Conservation (phyloP, 176 grass and related monocot genomes). For the Oropetium thomaeum region DNA sequence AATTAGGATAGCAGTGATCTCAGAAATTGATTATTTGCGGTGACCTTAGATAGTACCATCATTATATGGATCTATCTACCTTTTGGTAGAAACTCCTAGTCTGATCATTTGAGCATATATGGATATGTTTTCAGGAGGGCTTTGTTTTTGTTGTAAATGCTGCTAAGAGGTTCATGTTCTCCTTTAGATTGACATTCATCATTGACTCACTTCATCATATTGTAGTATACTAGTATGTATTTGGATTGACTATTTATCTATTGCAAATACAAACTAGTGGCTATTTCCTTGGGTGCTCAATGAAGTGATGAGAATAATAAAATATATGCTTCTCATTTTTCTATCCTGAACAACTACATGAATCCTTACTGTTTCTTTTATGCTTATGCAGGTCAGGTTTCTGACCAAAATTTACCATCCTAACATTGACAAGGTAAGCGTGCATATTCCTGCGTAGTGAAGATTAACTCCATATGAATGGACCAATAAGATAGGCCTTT, state of each 20-base stretch:
- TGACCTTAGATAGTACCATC: not conserved
- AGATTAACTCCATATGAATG: slow-evolving; percentile 10
- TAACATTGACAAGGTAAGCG: slow-evolving; percentile 94
- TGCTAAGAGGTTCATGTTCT: not conserved
- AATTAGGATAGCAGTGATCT: not conserved
- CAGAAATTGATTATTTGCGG: not conserved
- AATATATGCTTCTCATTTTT: not conserved
- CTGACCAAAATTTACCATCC: slow-evolving; percentile 99
- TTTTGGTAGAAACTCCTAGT: not conserved
- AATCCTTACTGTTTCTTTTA: not conserved
- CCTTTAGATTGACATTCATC: not conserved
- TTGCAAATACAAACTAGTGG: not conserved
- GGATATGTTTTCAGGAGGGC: not conserved
- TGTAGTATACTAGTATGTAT: too few relatives aligned
- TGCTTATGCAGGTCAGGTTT: slow-evolving; percentile 80
- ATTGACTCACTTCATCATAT: not conserved
- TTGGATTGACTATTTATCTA: not conserved
- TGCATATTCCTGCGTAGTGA: not conserved
- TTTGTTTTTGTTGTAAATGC: not conserved
- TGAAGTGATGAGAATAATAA: not conserved
- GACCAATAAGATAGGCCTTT: slow-evolving; percentile 13
- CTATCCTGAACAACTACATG: not conserved
- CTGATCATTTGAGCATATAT: not conserved
- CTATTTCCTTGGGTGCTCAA: not conserved
- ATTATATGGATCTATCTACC: not conserved